A percentile compares a stretch with the other conserved stretches of the same genome.
These are phyloP conservation scores for Boechera retrofracta DNA, from an alignment of 345 rosid genomes.

Conservation along the genomic window DNA sequence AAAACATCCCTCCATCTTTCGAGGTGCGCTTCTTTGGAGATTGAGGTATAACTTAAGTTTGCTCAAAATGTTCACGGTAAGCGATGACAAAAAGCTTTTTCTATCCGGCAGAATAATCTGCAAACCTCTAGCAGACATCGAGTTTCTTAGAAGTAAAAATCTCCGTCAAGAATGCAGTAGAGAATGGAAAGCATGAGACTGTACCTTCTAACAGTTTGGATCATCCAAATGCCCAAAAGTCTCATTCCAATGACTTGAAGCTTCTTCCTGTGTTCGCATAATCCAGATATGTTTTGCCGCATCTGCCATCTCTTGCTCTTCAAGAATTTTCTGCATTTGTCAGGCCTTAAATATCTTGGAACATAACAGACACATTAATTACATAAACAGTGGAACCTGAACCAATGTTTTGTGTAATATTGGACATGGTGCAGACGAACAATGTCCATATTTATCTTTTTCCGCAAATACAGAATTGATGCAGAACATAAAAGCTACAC, in stretches of 20 bases:
- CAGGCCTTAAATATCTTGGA: constrained; percentile 21
- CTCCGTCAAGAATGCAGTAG: constrained; percentile 1
- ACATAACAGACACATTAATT: background rate
- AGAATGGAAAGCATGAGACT: background rate
- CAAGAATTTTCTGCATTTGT: constrained; percentile 69
- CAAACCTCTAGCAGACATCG: constrained; percentile 5
- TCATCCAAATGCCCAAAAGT: constrained; percentile 68
- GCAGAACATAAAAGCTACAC: background rate
- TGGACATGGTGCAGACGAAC: constrained; percentile 2
- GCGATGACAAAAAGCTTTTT: constrained; percentile 17
- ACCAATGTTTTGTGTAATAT: background rate
- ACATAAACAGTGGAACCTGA: background rate
- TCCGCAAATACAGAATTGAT: background rate
- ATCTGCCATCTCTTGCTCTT: constrained; percentile 59
- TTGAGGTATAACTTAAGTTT: background rate
- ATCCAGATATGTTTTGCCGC: constrained; percentile 69
- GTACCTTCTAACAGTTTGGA: constrained; percentile 35
- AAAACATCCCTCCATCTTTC: constrained; percentile 11
- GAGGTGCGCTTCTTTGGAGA: constrained; percentile 15
- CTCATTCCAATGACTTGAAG: constrained; percentile 63
- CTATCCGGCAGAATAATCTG: constrained; percentile 31
- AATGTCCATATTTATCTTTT: constrained; percentile 4
- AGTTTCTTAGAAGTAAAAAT: constrained; percentile 30
- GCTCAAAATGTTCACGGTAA: constrained; percentile 32
- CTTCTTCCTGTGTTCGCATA: constrained; percentile 75